Evolutionary conservation across 352 stramenopile species (phyloP).

Genomic region (Albugo laibachii): DNA sequence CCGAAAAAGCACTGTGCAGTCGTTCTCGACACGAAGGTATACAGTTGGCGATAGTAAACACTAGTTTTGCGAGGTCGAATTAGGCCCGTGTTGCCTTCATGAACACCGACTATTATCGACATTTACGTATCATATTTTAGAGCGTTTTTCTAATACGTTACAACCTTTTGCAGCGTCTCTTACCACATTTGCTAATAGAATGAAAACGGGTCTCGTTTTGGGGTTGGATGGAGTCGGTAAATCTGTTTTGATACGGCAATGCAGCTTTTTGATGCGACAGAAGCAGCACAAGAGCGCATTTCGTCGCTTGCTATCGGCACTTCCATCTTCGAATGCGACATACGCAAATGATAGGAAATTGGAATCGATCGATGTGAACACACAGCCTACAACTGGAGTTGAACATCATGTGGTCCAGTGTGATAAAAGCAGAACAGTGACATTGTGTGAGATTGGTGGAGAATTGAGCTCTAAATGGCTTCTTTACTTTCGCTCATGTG

Average conservation of each 20-base stretch:
- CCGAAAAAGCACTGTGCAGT: no score
- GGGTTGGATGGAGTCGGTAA: constrained; percentile 47
- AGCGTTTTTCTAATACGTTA: no score
- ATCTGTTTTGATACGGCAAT: constrained; percentile 44
- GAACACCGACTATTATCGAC: no score
- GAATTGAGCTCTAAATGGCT: constrained; percentile 56
- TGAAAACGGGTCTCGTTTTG: constrained; percentile 38
- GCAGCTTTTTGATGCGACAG: constrained; percentile 15
- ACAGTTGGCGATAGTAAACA: no score
- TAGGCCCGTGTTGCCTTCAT: no score
- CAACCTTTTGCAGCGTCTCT: no score
- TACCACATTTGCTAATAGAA: constrained; percentile 1
- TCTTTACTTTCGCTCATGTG: constrained; percentile 34
- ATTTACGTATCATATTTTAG: no score
- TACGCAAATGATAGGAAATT: constrained; percentile 3
- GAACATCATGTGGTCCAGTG: constrained; percentile 29
- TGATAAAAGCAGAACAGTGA: not conserved
- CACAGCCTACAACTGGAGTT: constrained; percentile 39
- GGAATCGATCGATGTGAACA: constrained; percentile 2
- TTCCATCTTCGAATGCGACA: not conserved
- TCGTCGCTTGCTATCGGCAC: constrained; percentile 1
- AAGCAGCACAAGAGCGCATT: not conserved
- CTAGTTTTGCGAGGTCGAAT: no score
- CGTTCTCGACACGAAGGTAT: no score
- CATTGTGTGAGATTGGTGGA: constrained; percentile 38